Evolutionary conservation across 768 basidiomycete genomes (phyloP), one percentile per base, ranked within the genome.

Genomic region (Termitomyces sp.): DNA sequence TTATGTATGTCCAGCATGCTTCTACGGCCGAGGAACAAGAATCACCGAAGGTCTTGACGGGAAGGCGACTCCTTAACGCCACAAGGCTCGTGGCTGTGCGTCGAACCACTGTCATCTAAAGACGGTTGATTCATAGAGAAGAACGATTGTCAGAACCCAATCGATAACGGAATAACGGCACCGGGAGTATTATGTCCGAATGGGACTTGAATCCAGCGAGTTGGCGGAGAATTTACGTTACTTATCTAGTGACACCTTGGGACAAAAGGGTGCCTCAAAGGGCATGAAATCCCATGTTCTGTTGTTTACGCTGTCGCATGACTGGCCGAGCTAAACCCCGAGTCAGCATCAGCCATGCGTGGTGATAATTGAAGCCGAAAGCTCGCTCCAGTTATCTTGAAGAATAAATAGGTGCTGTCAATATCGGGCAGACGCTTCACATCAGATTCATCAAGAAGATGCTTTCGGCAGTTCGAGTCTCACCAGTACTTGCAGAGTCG

Each of bases 51-150:
- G 32, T 14, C 16, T 23, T 41, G 25, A 42, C 38, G 44, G 41
- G 52, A 46, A 50, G 59, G 29, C 43, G 23, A n/a, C 41, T 54
- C 52, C 53, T 41, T 45, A 54, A 62, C 65, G 65, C 67, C 65
- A 65, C 61, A 63, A 58, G 54, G 57, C 48, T 52, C 32, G 69
- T 70, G 69, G 69, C 69, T 61, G 65, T 70, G 65, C 62, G 47
- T 27, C 58, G 65, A 61, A 61, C 31, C 41, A 53, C 42, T 23
- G 29, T 32, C 54, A 43, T 19, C 23, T 45, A 25, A 38, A 23
- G 44, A 25, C 34, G 37, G 21, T 31, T 46, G 21, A 43, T 42
- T 41, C 47, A 44, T 41, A 41, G 32, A 55, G 45, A 51, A 47
- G 45, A 21, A 37, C n/a, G 55, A 49, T 54, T 46, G 32, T 53